Percentiles rank a stretch among this genome's conserved stretches.
Evolutionary conservation across 176 grass and related monocot species (phyloP).

Genomic region (Musa acuminata): DNA sequence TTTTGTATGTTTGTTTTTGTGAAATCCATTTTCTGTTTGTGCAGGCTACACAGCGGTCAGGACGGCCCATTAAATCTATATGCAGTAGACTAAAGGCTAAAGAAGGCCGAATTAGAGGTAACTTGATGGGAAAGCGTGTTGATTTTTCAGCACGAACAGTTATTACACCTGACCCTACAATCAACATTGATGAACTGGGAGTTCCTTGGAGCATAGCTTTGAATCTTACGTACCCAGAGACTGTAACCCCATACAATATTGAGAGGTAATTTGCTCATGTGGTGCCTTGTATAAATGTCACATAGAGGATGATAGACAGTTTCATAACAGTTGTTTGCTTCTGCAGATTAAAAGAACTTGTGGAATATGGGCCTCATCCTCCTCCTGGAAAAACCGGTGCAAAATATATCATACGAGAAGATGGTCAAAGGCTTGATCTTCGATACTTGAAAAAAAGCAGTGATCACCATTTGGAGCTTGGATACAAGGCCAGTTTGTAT

Average conservation of each 20-base stretch:
- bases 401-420: constrained; percentile 92
- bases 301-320: not conserved
- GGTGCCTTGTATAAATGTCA: not conserved
- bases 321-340: not conserved
- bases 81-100: constrained; percentile 95
- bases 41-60: constrained; percentile 88
- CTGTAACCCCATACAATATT: constrained; percentile 94
- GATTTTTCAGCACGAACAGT: constrained; percentile 95
- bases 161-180: constrained; percentile 87
- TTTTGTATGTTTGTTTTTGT: constrained; percentile 7
- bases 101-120: constrained; percentile 97
- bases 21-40: constrained; percentile 16
- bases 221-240: constrained; percentile 95
- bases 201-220: constrained; percentile 98
- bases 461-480: constrained; percentile 90
- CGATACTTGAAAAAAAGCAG: constrained; percentile 96
- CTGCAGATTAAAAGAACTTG: constrained; percentile 75
- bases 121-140: constrained; percentile 97
- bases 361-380: constrained; percentile 89
- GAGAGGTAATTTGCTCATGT: constrained; percentile 48
- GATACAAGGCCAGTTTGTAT: constrained; percentile 55
- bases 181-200: constrained; percentile 93
- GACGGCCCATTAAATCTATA: constrained; percentile 97
- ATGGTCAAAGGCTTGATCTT: constrained; percentile 91
- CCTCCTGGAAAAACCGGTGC: constrained; percentile 93